Base-by-base conservation (phyloP, 1,139 yeast species). In the Hemisphaericaspora lyxosophila region DNA sequence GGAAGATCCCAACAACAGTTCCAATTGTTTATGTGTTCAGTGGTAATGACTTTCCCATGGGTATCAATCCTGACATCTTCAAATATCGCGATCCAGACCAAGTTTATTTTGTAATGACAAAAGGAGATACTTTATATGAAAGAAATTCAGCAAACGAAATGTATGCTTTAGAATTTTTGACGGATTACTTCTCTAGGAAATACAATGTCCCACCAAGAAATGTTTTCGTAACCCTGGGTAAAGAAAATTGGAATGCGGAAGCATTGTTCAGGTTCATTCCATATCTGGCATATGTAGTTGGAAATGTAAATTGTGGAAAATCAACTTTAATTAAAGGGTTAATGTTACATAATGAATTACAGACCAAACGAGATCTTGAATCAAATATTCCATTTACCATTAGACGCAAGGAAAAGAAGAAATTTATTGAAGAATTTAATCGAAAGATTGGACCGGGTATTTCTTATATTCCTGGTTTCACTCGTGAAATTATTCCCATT, bases 231-330 rank as follows among this genome's bases (percentile, higher is more conserved):
- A 69, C 72, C 1, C 78, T 85, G 34, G 77, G 80, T 0, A 55
- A 60, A 13, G 64, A 61, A 25, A 64, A 67, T 26, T 82, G 89
- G 90, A 73, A 76, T 33, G 50, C 75, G 4, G 58, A 61, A 5
- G 51, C 54, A 1, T 47, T 76, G 16, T 52, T 53, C 20, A 39
- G 59, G 2, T 47, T 55, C 8, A 54, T 78, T 18, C 70, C 76
- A 1, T 52, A 62, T 6, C 70, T 59, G 23, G 49, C 80, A 19
- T 83, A 78, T 52, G 57, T 88, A 25, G 64, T 87, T 9, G 96
- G 97, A 1, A 73, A 73, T 46, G 80, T 86, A 7, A 87, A 87
- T 53, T 70, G 80, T 12, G 97, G 97, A 1, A 88, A 88, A 55
- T 80, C 94, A 1, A 70, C 84, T 1, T 54, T 88, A 20, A 70